Evolutionary conservation across 208 protist species (phyloP), one percentile per base, ranked within the genome.

Genomic region (Jaenimonas drosophilae): DNA sequence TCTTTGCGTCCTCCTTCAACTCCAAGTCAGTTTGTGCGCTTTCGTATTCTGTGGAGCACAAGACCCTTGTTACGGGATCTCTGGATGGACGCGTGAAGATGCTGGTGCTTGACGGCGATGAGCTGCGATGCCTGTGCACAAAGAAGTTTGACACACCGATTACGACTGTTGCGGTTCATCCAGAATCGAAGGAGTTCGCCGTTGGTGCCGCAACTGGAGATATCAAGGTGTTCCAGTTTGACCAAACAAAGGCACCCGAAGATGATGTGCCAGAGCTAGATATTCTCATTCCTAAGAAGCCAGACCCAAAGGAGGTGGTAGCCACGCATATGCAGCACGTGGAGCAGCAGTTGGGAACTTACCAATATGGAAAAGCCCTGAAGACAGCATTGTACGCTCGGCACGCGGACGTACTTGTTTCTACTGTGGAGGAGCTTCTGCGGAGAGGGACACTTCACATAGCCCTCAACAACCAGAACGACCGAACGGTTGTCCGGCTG

Each of bases 71-170:
- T 9, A 79, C 76, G 5, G 79, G 66, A 5, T 72, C 76, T 4
- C 64, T 93, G 7, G 84, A 93, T 31, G 64, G 73, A 41, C 60
- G 79, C n/a, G 70, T 93, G 14, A 88, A 88, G 61, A 85, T 93
- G 71, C 77, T 81, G 47, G 50, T 65, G 0, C 24, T 89, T 12
- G 57, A 70, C 5, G 60, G 54, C 2, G 58, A 59, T 17, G 54
- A 66, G 46, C 41, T 88, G 32, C 55, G 64, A 17, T 73, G 64
- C 42, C 54, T 90, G 14, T 54, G 71, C 1, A 85, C 60, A 23
- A 82, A 72, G 55, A 77, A 71, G 34, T 78, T 86, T 48, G 61
- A 68, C 42, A 58, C 64, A 32, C 59, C 76, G 3, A 70, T 93
- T 7, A 67, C 74, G 6, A 44, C 74, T 11, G 44, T 89, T 19